Conservation (phyloP, 2,329 filamentous ascomycete genomes). For the Clathrospora elynae region DNA sequence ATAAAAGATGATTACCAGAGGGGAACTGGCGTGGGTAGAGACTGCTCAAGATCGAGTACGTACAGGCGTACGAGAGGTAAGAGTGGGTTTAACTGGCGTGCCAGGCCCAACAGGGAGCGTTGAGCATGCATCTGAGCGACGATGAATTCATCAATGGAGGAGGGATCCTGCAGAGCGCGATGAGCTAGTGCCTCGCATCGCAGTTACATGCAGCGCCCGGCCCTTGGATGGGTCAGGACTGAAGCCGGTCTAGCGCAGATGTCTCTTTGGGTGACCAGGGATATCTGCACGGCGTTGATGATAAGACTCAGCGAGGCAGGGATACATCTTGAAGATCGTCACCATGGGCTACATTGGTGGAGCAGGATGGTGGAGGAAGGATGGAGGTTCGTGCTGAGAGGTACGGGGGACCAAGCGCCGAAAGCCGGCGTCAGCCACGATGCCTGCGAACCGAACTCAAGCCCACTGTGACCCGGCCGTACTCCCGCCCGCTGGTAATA, state of each 20-base stretch:
- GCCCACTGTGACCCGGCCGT: constrained; percentile 18
- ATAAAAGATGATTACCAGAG: constrained; percentile 14
- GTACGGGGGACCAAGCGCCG: constrained; percentile 25
- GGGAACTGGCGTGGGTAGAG: constrained; percentile 18
- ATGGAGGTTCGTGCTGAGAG: constrained; percentile 23
- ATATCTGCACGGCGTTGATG: constrained; percentile 34
- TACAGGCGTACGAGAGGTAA: constrained; percentile 30
- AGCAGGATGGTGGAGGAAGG: constrained; percentile 10
- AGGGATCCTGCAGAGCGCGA: constrained; percentile 37
- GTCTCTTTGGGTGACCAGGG: constrained; percentile 34
- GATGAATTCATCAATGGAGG: constrained; percentile 45
- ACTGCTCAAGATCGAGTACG: constrained; percentile 21
- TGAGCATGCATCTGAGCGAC: constrained; percentile 43
- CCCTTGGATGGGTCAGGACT: constrained; percentile 38
- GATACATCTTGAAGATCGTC: constrained; percentile 29
- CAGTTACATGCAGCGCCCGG: constrained; percentile 45
- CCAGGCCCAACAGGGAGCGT: constrained; percentile 37
- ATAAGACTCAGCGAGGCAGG: constrained; percentile 36
- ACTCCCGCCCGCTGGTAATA: constrained; percentile 34
- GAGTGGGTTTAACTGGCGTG: constrained; percentile 29
- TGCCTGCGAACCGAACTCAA: constrained; percentile 25
- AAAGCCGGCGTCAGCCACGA: constrained; percentile 36
- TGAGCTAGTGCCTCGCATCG: constrained; percentile 43
- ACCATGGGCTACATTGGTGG: constrained; percentile 25
- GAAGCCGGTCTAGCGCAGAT: constrained; percentile 28